Conservation (phyloP, 768 basidiomycete genomes). For the Boletales sp. region DNA sequence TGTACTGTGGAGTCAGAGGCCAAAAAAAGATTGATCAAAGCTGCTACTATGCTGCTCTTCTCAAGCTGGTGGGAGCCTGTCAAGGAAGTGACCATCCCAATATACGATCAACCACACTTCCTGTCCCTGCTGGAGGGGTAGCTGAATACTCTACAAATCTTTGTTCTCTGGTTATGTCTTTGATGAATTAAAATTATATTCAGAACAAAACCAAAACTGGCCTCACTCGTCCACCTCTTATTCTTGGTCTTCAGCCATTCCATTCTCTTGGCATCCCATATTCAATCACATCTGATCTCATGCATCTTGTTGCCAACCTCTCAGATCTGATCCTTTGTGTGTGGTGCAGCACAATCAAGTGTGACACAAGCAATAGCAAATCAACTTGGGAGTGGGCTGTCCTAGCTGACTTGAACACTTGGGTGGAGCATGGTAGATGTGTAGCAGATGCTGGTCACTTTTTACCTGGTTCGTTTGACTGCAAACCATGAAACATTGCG, state of each 20-base stretch:
- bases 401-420: slow-evolving; percentile 15
- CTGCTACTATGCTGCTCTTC: no score
- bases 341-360: slow-evolving; percentile 21
- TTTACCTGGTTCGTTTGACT: no score
- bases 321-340: slow-evolving; percentile 21
- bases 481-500: no score
- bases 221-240: background rate
- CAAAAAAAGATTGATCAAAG: no score
- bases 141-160: no score
- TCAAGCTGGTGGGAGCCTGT: background rate
- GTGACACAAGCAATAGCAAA: slow-evolving; percentile 14
- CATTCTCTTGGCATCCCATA: slow-evolving; percentile 30
- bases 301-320: slow-evolving; percentile 37
- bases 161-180: no score
- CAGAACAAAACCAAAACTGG: background rate
- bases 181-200: no score
- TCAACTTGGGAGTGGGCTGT: slow-evolving; percentile 31
- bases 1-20: no score
- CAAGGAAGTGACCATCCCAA: no score
- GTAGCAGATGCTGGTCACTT: no score
- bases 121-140: no score
- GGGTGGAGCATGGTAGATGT: background rate
- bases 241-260: slow-evolving; percentile 12
- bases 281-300: slow-evolving; percentile 40
- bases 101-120: no score